These are phyloP conservation scores for Gossypium arboreum DNA, from an alignment of 345 rosid genomes.

Conservation along the genomic window DNA sequence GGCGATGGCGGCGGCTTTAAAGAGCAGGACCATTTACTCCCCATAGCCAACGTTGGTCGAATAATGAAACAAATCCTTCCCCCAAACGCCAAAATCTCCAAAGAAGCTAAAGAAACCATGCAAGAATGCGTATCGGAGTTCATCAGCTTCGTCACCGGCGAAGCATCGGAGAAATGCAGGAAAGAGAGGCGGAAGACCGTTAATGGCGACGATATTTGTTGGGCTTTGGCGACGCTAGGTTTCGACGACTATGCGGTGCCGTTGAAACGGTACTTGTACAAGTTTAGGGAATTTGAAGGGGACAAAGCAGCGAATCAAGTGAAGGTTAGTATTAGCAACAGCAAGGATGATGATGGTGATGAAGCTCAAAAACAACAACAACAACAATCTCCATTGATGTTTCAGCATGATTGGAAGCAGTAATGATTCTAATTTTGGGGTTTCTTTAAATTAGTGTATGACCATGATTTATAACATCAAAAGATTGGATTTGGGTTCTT, in stretches of 20 bases:
- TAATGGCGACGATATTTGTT: slow-evolving; percentile 33
- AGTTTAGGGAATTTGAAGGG: slow-evolving; percentile 30
- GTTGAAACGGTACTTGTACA: slow-evolving; percentile 24
- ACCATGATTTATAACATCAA: slow-evolving; percentile 10
- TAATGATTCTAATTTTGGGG: neutral
- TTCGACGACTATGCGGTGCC: slow-evolving; percentile 28
- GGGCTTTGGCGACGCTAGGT: slow-evolving; percentile 29
- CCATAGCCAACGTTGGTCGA: slow-evolving; percentile 38
- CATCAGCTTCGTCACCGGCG: slow-evolving; percentile 34
- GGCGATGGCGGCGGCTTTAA: slow-evolving; percentile 19
- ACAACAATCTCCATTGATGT: neutral
- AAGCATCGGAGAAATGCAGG: slow-evolving; percentile 32
- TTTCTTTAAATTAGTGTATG: neutral
- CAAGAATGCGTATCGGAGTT: slow-evolving; percentile 39
- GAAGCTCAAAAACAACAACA: neutral
- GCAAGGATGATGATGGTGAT: neutral
- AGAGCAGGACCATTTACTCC: slow-evolving; percentile 31
- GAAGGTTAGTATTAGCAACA: neutral
- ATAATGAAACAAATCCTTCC: slow-evolving; percentile 37
- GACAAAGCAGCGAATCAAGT: slow-evolving; percentile 21
- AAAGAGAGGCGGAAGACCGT: slow-evolving; percentile 34
- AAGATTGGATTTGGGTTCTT: neutral
- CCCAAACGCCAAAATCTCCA: slow-evolving; percentile 29
- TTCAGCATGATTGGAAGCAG: slow-evolving; percentile 7
- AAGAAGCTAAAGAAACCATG: slow-evolving; percentile 39